phyloP scores from a whole-genome alignment of 192 early-diverging fungal genomes.

The Chytriomyces sp. region DNA sequence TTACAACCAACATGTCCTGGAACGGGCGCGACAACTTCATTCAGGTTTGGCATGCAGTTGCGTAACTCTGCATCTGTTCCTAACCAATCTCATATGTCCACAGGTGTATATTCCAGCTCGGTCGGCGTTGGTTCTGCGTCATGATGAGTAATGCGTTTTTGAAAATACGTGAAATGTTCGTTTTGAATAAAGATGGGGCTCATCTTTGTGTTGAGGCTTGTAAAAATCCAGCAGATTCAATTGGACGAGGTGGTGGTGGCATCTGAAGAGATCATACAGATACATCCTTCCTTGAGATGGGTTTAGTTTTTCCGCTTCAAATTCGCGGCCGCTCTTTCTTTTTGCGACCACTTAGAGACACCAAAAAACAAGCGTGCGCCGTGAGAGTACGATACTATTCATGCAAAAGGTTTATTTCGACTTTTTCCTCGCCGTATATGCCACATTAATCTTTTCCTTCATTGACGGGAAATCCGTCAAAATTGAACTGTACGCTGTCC shows the following conservation, averaged over 20 bases:
- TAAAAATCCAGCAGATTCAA: neutral
- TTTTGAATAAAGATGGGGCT: neutral
- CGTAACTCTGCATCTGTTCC: conserved; percentile 7
- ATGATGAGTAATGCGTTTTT: conserved; percentile 4
- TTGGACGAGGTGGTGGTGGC: neutral
- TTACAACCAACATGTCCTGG: conserved; percentile 76
- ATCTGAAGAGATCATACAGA: neutral
- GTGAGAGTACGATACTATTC: too few species aligned
- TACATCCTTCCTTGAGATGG: neutral
- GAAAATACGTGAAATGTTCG: neutral
- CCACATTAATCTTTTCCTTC: too few species aligned
- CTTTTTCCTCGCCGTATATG: too few species aligned
- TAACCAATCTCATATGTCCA: conserved; percentile 47
- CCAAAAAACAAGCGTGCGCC: too few species aligned
- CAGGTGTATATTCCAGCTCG: conserved; percentile 82
- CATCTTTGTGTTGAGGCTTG: neutral
- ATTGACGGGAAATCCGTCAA: conserved; percentile 27
- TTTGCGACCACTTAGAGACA: neutral
- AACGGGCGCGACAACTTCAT: conserved; percentile 76
- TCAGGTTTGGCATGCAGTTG: conserved; percentile 54
- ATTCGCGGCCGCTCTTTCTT: neutral
- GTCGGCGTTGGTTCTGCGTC: conserved; percentile 67
- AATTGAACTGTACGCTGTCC: conserved; percentile 36
- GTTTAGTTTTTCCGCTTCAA: neutral
- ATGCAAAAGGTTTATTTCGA: too few species aligned